A percentile compares a stretch with the other conserved stretches of the same genome.
phyloP scores from a whole-genome alignment of 768 basidiomycete species.

The Candolleomyces eurysporus region DNA sequence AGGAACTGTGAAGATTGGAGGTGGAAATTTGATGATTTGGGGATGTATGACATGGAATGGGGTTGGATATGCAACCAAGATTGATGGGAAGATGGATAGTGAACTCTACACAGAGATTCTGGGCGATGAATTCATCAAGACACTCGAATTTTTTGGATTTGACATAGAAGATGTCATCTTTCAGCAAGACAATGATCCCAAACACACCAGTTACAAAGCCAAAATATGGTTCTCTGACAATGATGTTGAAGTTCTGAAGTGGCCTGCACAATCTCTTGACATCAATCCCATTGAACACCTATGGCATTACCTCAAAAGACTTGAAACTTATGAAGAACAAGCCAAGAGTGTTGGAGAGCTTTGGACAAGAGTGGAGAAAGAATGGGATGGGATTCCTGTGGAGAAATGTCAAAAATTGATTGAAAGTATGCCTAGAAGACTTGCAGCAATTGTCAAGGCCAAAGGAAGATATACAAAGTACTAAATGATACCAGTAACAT shows the following conservation, averaged over 20 bases:
- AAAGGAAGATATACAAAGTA: conserved; percentile 25
- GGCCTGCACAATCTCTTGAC: conserved; percentile 1
- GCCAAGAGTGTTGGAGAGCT: conserved; percentile 13
- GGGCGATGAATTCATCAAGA: conserved; percentile 14
- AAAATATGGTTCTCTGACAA: not conserved
- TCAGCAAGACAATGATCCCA: conserved; percentile 24
- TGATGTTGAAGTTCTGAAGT: not conserved
- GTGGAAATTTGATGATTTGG: conserved; percentile 25
- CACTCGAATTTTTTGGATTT: conserved; percentile 1
- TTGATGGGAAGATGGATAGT: conserved; percentile 24
- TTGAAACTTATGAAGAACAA: not conserved
- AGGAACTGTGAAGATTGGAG: conserved; percentile 22
- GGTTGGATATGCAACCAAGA: conserved; percentile 13
- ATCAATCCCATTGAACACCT: conserved; percentile 3
- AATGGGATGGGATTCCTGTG: conserved; percentile 22
- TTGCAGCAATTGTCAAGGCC: conserved; percentile 18
- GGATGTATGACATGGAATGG: conserved; percentile 24
- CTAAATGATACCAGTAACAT: conserved; percentile 5
- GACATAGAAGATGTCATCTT: conserved; percentile 14
- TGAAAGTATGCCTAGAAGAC: conserved; percentile 14
- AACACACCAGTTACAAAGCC: conserved; percentile 1
- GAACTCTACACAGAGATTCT: conserved; percentile 20
- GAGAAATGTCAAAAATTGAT: conserved; percentile 13
- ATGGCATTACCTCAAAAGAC: not conserved
- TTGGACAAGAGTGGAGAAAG: conserved; percentile 23